These are phyloP conservation scores for Xylaria sp. DNA, from an alignment of 2,329 filamentous ascomycete species.

Conservation along the genomic window DNA sequence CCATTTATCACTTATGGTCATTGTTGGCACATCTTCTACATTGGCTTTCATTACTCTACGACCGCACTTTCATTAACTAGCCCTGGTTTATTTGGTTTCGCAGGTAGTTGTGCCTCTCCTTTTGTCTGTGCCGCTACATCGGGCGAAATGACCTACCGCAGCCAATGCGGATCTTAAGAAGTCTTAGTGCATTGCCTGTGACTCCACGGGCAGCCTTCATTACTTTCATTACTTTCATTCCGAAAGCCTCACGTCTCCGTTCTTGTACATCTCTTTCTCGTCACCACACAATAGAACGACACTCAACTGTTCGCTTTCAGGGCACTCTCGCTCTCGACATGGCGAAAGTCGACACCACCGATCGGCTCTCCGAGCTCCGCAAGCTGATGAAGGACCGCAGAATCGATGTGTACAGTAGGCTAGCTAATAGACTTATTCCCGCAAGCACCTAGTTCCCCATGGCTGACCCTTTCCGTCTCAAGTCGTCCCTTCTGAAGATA, in stretches of 20 bases:
- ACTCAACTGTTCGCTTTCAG: slow-evolving; percentile 37
- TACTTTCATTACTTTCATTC: slow-evolving; percentile 17
- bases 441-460: slow-evolving; percentile 21
- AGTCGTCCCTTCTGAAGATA: slow-evolving; percentile 98
- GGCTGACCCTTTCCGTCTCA: slow-evolving; percentile 44
- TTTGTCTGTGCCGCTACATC: slow-evolving; percentile 1
- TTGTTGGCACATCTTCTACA: not conserved
- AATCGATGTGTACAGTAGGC: slow-evolving; percentile 90
- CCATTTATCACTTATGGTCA: not conserved
- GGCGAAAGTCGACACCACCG: slow-evolving; percentile 82
- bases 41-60: not conserved
- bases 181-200: slow-evolving; percentile 37
- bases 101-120: slow-evolving; percentile 1
- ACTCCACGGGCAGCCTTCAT: slow-evolving; percentile 27
- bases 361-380: slow-evolving; percentile 80
- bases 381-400: slow-evolving; percentile 87
- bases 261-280: slow-evolving; percentile 21
- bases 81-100: not conserved
- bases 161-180: slow-evolving; percentile 41
- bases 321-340: slow-evolving; percentile 60
- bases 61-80: not conserved
- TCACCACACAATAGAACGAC: slow-evolving; percentile 19
- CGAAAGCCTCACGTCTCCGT: slow-evolving; percentile 16
- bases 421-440: slow-evolving; percentile 38
- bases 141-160: slow-evolving; percentile 13